Evolutionary conservation across 306 rosid genomes (phyloP).

Genomic region (cucumber (Cucumis sativus)): Cucumber_9930_V3 NC_026659.2:561501-562000

Average conservation of each 20-base stretch:
- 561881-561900: background rate
- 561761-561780: background rate
- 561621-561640: too few relatives aligned
- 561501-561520: too few relatives aligned
- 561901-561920: conserved; percentile 4
- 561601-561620: too few relatives aligned
- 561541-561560: too few relatives aligned
- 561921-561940: conserved; percentile 6
- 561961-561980: background rate
- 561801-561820: background rate
- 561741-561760: background rate
- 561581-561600: too few relatives aligned
- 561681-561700: too few relatives aligned
- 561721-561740: background rate
- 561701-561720: too few relatives aligned
- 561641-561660: too few relatives aligned
- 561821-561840: too few relatives aligned
- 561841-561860: background rate
- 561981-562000: background rate
- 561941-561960: background rate
- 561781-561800: conserved; percentile 1
- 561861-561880: background rate
- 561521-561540: too few relatives aligned
- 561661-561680: too few relatives aligned
- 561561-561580: too few relatives aligned